A percentile compares a stretch with the other conserved stretches of the same genome.
Evolutionary conservation across 306 rosid genomes (phyloP).

Genomic region (Parietaria judaica): DNA sequence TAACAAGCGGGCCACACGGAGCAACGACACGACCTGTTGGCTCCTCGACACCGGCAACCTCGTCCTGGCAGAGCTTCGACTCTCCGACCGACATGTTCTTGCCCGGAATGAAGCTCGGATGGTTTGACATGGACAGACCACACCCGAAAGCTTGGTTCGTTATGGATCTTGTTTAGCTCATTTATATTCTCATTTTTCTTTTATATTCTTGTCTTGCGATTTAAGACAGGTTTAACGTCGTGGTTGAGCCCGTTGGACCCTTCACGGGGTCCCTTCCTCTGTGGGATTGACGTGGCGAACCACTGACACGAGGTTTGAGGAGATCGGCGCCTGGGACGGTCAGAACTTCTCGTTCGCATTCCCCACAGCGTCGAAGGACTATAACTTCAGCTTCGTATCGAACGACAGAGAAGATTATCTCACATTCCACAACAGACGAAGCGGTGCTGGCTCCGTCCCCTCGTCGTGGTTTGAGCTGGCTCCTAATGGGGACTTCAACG

Average conservation of each 20-base stretch:
- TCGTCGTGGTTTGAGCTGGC: slow-evolving; percentile 19
- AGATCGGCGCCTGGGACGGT: slow-evolving; percentile 21
- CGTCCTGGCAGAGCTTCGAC: slow-evolving; percentile 21
- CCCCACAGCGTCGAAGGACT: slow-evolving; percentile 2
- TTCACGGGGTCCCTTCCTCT: neutral
- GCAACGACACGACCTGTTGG: slow-evolving; percentile 1
- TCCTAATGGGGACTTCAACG: slow-evolving; percentile 12
- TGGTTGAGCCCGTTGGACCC: slow-evolving; percentile 17
- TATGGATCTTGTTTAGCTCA: too few relatives aligned
- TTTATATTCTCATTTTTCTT: too few relatives aligned
- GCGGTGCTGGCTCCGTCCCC: neutral
- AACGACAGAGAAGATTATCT: slow-evolving; percentile 9
- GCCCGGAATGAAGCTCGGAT: slow-evolving; percentile 22
- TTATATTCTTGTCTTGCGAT: too few relatives aligned
- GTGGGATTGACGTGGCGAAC: slow-evolving; percentile 10
- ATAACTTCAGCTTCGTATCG: slow-evolving; percentile 11
- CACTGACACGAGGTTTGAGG: neutral
- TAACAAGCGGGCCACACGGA: neutral
- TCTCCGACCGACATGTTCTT: slow-evolving; percentile 14
- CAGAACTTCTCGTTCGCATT: slow-evolving; percentile 10
- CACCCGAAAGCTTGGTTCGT: neutral
- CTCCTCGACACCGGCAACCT: slow-evolving; percentile 17
- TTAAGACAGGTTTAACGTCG: neutral
- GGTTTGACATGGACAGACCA: slow-evolving; percentile 8
- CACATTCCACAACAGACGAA: slow-evolving; percentile 13